Conservation (phyloP, 2,329 filamentous ascomycete species). For the Zymoseptoria passerinii region DNA sequence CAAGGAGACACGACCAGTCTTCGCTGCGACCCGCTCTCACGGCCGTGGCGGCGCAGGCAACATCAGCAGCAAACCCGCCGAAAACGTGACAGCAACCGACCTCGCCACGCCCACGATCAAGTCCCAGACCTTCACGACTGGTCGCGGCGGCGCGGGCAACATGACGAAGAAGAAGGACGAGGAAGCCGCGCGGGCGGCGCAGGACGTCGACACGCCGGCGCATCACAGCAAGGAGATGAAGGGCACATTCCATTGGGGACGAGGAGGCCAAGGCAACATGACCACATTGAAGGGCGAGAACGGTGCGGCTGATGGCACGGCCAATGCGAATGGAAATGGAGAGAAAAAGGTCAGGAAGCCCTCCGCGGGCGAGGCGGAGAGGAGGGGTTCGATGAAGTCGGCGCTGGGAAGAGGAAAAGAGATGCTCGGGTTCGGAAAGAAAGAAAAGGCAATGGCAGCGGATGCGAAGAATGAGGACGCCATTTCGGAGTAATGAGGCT, state of each 20-base stretch:
- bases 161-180: constrained; percentile 62
- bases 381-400: constrained; percentile 30
- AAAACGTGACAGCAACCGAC: constrained; percentile 43
- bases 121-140: constrained; percentile 75
- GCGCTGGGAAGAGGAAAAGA: constrained; percentile 49
- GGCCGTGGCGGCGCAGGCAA: constrained; percentile 67
- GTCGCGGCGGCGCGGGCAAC: constrained; percentile 80
- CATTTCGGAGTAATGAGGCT: constrained; percentile 7
- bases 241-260: constrained; percentile 59
- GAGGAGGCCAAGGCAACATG: constrained; percentile 68
- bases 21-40: constrained; percentile 32
- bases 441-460: constrained; percentile 18
- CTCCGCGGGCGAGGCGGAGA: constrained; percentile 7
- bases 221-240: constrained; percentile 46
- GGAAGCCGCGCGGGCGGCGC: constrained; percentile 63
- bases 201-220: constrained; percentile 62
- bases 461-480: constrained; percentile 10
- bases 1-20: background rate
- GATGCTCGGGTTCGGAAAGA: constrained; percentile 37
- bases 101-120: constrained; percentile 79
- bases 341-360: constrained; percentile 12
- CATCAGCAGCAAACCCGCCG: constrained; percentile 35
- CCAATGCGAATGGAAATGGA: constrained; percentile 20
- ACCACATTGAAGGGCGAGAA: constrained; percentile 38
- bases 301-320: constrained; percentile 29